Evolutionary conservation across 2,329 filamentous ascomycete genomes (phyloP).

Genomic region (Nectriaceae sp.): DNA sequence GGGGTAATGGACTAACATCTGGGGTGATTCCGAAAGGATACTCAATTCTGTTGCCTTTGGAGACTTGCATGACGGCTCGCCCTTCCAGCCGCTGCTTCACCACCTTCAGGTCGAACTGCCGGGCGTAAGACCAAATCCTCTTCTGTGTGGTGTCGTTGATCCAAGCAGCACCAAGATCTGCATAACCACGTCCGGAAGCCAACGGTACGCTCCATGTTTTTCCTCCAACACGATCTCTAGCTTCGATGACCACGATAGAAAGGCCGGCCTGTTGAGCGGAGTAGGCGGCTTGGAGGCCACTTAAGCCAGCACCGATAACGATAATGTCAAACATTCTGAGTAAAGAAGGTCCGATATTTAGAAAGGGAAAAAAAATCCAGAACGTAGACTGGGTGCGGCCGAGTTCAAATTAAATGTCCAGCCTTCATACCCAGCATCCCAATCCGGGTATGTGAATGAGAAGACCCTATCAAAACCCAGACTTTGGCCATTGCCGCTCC

Average conservation of each 20-base stretch:
- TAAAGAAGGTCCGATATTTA: neutral
- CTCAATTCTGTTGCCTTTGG: slow-evolving; percentile 30
- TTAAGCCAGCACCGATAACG: slow-evolving; percentile 49
- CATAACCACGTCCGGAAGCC: slow-evolving; percentile 34
- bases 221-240: slow-evolving; percentile 51
- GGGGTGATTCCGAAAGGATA: slow-evolving; percentile 25
- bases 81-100: slow-evolving; percentile 50
- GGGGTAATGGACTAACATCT: slow-evolving; percentile 17
- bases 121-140: slow-evolving; percentile 43
- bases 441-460: neutral
- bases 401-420: neutral
- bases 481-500: too few species aligned
- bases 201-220: slow-evolving; percentile 47
- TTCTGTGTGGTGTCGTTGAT: slow-evolving; percentile 58
- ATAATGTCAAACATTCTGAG: slow-evolving; percentile 29
- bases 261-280: slow-evolving; percentile 38
- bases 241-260: slow-evolving; percentile 49
- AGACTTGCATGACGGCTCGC: slow-evolving; percentile 42
- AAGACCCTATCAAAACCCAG: too few species aligned
- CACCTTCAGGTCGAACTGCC: slow-evolving; percentile 43
- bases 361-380: neutral
- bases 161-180: slow-evolving; percentile 61
- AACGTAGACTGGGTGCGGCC: neutral
- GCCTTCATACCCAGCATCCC: neutral
- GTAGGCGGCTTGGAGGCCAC: slow-evolving; percentile 39